Conservation (phyloP, 306 rosid species). For the Rubus parviflorus region DNA sequence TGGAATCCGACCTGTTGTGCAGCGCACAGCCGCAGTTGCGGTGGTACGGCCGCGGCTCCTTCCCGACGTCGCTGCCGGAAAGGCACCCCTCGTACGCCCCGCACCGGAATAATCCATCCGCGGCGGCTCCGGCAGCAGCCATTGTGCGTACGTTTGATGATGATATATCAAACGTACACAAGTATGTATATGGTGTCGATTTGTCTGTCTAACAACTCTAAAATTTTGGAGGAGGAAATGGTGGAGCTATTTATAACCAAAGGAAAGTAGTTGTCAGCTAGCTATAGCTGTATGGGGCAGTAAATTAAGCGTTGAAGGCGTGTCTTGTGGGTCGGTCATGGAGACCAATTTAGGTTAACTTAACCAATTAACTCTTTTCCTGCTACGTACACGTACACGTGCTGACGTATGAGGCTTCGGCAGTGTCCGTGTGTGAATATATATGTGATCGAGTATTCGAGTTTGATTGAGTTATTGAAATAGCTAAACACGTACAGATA, state of each 20-base stretch:
- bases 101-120: constrained; percentile 34
- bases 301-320: constrained; percentile 21
- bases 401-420: background rate
- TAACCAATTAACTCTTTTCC: background rate
- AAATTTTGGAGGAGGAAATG: background rate
- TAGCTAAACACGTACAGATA: background rate
- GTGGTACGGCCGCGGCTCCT: constrained; percentile 69
- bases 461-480: background rate
- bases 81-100: constrained; percentile 63
- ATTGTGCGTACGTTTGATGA: constrained; percentile 5
- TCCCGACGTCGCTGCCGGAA: constrained; percentile 40
- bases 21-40: constrained; percentile 35
- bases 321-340: constrained; percentile 3
- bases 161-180: too few species aligned
- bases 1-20: constrained; percentile 13
- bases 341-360: constrained; percentile 3
- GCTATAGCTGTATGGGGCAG: constrained; percentile 17
- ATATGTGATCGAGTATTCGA: too few species aligned
- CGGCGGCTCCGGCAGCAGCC: constrained; percentile 25
- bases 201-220: background rate
- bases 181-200: background rate
- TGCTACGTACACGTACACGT: background rate
- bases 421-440: background rate
- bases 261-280: background rate
- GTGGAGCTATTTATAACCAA: background rate